A percentile compares a stretch with the other conserved stretches of the same genome.
Evolutionary conservation across 371 early-diverging fungal genomes (phyloP).

Genomic region (Rhizopus arrhizus): DNA sequence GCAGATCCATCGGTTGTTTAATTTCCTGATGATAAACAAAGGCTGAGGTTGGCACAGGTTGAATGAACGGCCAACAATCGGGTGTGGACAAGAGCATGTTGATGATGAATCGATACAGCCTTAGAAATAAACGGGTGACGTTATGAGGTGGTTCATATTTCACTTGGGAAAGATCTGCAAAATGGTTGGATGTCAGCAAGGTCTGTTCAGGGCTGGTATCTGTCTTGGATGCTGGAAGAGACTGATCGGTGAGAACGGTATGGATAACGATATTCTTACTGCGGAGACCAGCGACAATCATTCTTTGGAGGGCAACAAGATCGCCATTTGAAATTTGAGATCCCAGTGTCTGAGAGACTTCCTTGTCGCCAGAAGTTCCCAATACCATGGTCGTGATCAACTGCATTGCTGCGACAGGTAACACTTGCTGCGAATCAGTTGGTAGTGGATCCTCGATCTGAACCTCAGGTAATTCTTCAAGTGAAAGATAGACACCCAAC

Average conservation of each 20-base stretch:
- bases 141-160: conserved; percentile 40
- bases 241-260: conserved; percentile 24
- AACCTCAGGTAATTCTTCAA: conserved; percentile 40
- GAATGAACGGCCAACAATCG: conserved; percentile 52
- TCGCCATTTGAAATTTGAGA: conserved; percentile 55
- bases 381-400: conserved; percentile 49
- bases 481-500: conserved; percentile 32
- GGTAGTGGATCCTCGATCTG: conserved; percentile 30
- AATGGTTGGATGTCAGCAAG: not conserved
- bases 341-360: conserved; percentile 44
- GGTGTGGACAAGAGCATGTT: conserved; percentile 49
- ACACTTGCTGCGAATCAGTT: conserved; percentile 42
- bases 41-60: conserved; percentile 42
- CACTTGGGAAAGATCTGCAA: conserved; percentile 33
- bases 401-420: conserved; percentile 49
- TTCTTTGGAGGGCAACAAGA: conserved; percentile 43
- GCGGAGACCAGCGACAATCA: conserved; percentile 44
- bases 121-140: conserved; percentile 44
- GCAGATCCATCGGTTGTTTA: conserved; percentile 45
- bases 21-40: conserved; percentile 45
- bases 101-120: conserved; percentile 49
- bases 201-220: not conserved
- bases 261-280: conserved; percentile 43
- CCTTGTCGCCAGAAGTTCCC: conserved; percentile 53
- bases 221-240: not conserved